A percentile compares a stretch with the other conserved stretches of the same genome.
Conservation (phyloP, 805 yeast genomes). For the Helenozyma baotianmanensis region DNA sequence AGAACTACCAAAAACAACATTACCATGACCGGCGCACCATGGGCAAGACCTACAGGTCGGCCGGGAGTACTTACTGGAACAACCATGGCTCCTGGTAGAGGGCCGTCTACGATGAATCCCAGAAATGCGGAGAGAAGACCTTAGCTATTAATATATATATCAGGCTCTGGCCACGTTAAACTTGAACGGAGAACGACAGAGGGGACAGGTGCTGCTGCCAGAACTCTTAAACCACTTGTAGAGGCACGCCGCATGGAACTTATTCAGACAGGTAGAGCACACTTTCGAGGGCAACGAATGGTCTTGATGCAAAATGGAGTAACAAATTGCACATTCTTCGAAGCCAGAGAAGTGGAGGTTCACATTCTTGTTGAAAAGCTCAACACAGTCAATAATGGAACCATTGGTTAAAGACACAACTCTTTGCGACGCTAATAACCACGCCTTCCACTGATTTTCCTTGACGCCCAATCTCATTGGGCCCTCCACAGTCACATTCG, state of each 20-base stretch:
- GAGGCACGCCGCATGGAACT: slow-evolving; percentile 92
- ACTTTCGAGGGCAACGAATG: slow-evolving; percentile 84
- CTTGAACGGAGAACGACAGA: slow-evolving; percentile 72
- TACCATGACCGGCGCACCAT: slow-evolving; percentile 39
- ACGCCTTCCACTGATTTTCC: slow-evolving; percentile 90
- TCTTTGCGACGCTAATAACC: slow-evolving; percentile 88
- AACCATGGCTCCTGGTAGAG: too few relatives aligned
- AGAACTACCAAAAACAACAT: slow-evolving; percentile 26
- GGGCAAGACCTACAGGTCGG: slow-evolving; percentile 21
- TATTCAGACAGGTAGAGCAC: slow-evolving; percentile 88
- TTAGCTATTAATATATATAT: not conserved
- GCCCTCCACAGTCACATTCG: slow-evolving; percentile 71
- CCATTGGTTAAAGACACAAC: slow-evolving; percentile 73
- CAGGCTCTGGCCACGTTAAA: slow-evolving; percentile 26
- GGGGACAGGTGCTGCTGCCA: slow-evolving; percentile 88
- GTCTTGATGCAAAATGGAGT: slow-evolving; percentile 85
- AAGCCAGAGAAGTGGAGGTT: slow-evolving; percentile 85
- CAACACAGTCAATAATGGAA: slow-evolving; percentile 62
- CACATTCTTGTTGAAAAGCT: slow-evolving; percentile 68
- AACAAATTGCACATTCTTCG: slow-evolving; percentile 96
- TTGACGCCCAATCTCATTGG: slow-evolving; percentile 80
- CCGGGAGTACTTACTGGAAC: slow-evolving; percentile 1
- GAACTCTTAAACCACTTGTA: slow-evolving; percentile 97
- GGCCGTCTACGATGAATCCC: not conserved
- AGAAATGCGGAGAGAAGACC: not conserved